These are phyloP conservation scores for Colletotrichum kahawae DNA, from an alignment of 2,329 filamentous ascomycete genomes.

Conservation along the genomic window DNA sequence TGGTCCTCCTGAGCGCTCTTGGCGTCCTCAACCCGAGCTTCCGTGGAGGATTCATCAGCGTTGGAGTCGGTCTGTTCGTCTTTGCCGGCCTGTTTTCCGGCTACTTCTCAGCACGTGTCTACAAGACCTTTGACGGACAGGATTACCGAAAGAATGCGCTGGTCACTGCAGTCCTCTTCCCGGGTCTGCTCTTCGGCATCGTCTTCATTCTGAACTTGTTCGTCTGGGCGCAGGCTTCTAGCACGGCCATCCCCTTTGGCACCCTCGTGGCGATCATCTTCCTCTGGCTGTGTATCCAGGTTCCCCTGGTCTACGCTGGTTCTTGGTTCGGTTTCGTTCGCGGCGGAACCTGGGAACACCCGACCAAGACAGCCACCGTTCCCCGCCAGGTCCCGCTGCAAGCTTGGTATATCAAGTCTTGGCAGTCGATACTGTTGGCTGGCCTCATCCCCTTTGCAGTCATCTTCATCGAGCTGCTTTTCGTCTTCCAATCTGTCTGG, in stretches of 20 bases:
- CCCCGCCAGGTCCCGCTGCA: constrained; percentile 77
- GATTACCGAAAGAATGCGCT: constrained; percentile 79
- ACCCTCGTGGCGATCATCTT: constrained; percentile 75
- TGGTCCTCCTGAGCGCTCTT: constrained; percentile 75
- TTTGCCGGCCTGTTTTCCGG: constrained; percentile 85
- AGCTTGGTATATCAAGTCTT: constrained; percentile 73
- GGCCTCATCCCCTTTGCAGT: constrained; percentile 86
- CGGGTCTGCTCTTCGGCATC: constrained; percentile 75
- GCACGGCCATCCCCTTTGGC: constrained; percentile 83
- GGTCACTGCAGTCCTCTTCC: constrained; percentile 78
- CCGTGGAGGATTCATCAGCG: constrained; percentile 87
- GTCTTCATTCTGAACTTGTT: constrained; percentile 86
- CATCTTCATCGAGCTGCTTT: constrained; percentile 85
- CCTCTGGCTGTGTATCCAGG: constrained; percentile 85
- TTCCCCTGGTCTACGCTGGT: constrained; percentile 82
- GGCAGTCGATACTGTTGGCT: constrained; percentile 71
- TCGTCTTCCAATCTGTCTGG: constrained; percentile 87
- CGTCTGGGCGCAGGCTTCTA: constrained; percentile 88
- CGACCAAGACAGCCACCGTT: constrained; percentile 75
- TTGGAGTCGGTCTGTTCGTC: constrained; percentile 82
- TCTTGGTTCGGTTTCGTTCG: constrained; percentile 77
- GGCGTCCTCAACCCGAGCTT: constrained; percentile 86
- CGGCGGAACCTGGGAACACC: constrained; percentile 76
- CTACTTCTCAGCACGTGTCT: constrained; percentile 84
- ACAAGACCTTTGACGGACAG: constrained; percentile 80